Conservation (phyloP, 2,329 filamentous ascomycete species). For the Trichoderma sp. region DNA sequence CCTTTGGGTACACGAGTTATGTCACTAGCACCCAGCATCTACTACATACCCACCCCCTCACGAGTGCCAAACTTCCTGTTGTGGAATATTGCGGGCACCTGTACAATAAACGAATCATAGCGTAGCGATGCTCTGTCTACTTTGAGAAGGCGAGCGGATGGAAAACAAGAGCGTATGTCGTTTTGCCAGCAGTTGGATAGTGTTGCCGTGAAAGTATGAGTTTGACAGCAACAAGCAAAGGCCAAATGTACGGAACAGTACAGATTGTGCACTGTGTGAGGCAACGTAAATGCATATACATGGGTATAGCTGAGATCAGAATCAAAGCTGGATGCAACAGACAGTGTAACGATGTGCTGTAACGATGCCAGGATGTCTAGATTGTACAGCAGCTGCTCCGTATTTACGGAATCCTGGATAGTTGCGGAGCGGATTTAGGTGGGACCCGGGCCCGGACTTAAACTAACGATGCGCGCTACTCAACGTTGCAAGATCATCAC, state of each 20-base stretch:
- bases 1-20: background rate
- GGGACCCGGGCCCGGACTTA: background rate
- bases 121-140: conserved; percentile 11
- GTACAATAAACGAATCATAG: conserved; percentile 15
- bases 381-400: background rate
- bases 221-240: background rate
- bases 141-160: background rate
- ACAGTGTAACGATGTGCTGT: background rate
- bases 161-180: background rate
- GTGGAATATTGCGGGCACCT: conserved; percentile 6
- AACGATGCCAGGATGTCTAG: background rate
- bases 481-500: background rate
- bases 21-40: background rate
- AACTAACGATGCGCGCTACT: background rate
- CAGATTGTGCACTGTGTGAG: background rate
- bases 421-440: background rate
- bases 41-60: background rate
- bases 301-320: background rate
- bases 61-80: background rate
- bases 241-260: background rate
- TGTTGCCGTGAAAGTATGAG: background rate
- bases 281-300: background rate
- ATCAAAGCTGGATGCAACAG: background rate
- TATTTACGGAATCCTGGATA: background rate
- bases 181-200: background rate